A percentile compares a stretch with the other conserved stretches of the same genome.
Evolutionary conservation across 2,329 filamentous ascomycete species (phyloP).

Genomic region (Peltaster fructicola): DNA sequence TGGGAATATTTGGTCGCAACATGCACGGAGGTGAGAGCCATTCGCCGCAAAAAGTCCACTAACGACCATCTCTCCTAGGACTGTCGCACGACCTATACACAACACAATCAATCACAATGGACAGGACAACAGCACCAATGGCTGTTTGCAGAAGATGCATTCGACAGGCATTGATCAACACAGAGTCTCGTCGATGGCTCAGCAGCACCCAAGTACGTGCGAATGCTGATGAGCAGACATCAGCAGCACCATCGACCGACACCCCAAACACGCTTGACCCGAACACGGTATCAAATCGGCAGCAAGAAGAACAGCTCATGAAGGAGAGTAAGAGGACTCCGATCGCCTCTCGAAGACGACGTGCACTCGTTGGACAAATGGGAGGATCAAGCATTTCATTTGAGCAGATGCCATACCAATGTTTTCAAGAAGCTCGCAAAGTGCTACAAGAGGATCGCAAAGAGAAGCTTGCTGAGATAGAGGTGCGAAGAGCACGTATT

Average conservation of each 20-base stretch:
- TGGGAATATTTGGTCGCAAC: too few relatives aligned
- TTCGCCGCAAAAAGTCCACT: too few relatives aligned
- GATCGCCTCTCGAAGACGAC: conserved; percentile 69
- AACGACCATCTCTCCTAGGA: too few relatives aligned
- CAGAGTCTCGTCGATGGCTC: too few relatives aligned
- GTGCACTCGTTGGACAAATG: conserved; percentile 32
- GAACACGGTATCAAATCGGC: conserved; percentile 36
- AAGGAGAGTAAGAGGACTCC: conserved; percentile 40
- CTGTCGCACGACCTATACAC: too few relatives aligned
- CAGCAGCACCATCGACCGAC: conserved; percentile 1
- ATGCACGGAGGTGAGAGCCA: too few relatives aligned
- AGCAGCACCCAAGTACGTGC: too few relatives aligned
- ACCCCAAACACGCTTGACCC: conserved; percentile 34
- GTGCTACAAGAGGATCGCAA: conserved; percentile 62
- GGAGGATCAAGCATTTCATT: conserved; percentile 63
- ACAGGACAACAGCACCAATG: too few relatives aligned
- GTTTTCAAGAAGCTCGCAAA: conserved; percentile 88
- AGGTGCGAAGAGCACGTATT: conserved; percentile 50
- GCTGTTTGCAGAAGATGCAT: too few relatives aligned
- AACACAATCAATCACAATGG: too few relatives aligned
- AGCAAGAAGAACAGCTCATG: conserved; percentile 2
- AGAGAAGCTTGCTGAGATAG: conserved; percentile 62
- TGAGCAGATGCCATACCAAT: conserved; percentile 88
- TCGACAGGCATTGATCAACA: too few relatives aligned
- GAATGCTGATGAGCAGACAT: too few relatives aligned